phyloP scores from a whole-genome alignment of 2,329 filamentous ascomycete species.

The Exophiala dermatitidis region DNA sequence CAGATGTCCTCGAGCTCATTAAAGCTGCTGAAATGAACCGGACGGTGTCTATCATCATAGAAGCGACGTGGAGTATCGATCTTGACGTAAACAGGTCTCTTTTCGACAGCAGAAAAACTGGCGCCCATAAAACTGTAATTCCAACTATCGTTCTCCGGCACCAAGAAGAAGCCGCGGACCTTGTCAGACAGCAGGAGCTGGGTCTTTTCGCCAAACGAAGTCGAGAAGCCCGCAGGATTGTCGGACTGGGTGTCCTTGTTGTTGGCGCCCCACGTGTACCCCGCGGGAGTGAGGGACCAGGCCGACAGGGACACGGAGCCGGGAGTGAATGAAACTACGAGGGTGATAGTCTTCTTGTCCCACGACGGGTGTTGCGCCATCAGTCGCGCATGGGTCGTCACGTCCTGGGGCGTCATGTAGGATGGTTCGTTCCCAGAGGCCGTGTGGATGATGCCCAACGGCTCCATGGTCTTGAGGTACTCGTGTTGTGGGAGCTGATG shows the following conservation, averaged over 20 bases:
- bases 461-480: slow-evolving; percentile 77
- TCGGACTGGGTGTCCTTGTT: slow-evolving; percentile 91
- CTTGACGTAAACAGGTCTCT: slow-evolving; percentile 84
- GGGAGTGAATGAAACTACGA: slow-evolving; percentile 93
- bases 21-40: slow-evolving; percentile 94
- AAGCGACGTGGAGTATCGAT: slow-evolving; percentile 82
- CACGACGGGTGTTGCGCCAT: slow-evolving; percentile 74
- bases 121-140: slow-evolving; percentile 98
- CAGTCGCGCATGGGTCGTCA: slow-evolving; percentile 85
- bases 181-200: slow-evolving; percentile 88
- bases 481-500: slow-evolving; percentile 88
- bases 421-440: slow-evolving; percentile 88
- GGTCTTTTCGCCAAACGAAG: slow-evolving; percentile 87
- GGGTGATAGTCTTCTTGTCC: slow-evolving; percentile 88
- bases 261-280: slow-evolving; percentile 94
- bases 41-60: slow-evolving; percentile 87
- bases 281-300: slow-evolving; percentile 83
- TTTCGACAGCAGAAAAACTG: slow-evolving; percentile 78
- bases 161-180: slow-evolving; percentile 91
- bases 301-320: slow-evolving; percentile 91
- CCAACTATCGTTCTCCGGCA: slow-evolving; percentile 84
- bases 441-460: slow-evolving; percentile 91
- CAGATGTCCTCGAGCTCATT: slow-evolving; percentile 94
- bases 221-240: slow-evolving; percentile 87
- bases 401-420: slow-evolving; percentile 93